Conservation (phyloP, 1,139 yeast genomes). For the Hanseniaspora sp. region DNA sequence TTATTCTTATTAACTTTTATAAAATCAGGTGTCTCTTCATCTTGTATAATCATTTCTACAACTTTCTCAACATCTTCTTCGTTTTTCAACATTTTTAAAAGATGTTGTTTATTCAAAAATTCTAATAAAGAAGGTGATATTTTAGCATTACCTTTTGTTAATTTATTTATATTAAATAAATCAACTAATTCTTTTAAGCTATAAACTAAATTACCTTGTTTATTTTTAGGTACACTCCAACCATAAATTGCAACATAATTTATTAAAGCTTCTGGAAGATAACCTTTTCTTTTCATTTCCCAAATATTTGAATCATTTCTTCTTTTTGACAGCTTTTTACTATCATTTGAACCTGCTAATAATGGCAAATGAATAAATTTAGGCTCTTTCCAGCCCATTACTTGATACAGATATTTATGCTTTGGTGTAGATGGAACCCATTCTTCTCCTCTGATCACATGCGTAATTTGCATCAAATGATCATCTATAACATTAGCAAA, state of each 20-base stretch:
- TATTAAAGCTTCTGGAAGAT: conserved; percentile 73
- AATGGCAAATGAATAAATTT: conserved; percentile 79
- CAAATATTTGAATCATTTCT: conserved; percentile 68
- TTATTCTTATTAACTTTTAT: conserved; percentile 20
- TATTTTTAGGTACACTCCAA: conserved; percentile 72
- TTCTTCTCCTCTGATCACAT: conserved; percentile 93
- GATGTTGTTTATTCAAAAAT: conserved; percentile 64
- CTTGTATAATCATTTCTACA: conserved; percentile 21
- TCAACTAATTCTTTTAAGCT: conserved; percentile 42
- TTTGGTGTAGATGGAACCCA: conserved; percentile 96
- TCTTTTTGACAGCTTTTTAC: conserved; percentile 72
- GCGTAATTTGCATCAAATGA: conserved; percentile 82
- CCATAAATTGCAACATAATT: conserved; percentile 88
- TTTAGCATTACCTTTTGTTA: conserved; percentile 89
- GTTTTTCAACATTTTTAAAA: conserved; percentile 34
- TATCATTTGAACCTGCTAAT: conserved; percentile 56
- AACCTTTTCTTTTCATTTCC: conserved; percentile 48
- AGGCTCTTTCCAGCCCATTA: conserved; percentile 83
- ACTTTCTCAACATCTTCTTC: conserved; percentile 31
- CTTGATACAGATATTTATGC: conserved; percentile 73
- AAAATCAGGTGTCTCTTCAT: conserved; percentile 7
- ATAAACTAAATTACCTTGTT: conserved; percentile 54
- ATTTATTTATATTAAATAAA: conserved; percentile 43
- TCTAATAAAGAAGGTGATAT: conserved; percentile 67
- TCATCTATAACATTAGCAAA: conserved; percentile 94